phyloP scores from a whole-genome alignment of 2,329 filamentous ascomycete genomes.

The Sporothrix schenckii region DNA sequence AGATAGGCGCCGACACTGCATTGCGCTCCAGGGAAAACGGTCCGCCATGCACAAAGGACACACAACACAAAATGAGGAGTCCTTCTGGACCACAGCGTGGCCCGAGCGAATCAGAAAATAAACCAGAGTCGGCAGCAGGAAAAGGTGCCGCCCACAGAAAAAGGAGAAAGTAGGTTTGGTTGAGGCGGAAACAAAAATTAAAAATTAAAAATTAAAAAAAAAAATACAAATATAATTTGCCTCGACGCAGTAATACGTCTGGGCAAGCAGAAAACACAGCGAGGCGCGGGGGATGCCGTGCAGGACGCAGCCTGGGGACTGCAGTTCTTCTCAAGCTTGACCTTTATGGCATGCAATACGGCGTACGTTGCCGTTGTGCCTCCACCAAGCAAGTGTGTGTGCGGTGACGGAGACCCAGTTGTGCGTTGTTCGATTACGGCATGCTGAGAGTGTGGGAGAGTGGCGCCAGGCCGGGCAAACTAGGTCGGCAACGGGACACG shows the following conservation, averaged over 20 bases:
- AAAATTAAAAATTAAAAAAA: no score
- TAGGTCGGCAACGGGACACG: conserved; percentile 24
- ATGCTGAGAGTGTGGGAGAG: background rate
- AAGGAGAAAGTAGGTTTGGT: background rate
- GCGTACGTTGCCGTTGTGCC: background rate
- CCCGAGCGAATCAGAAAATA: conserved; percentile 1
- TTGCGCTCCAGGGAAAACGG: conserved; percentile 33
- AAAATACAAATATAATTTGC: conserved; percentile 32
- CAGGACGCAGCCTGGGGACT: background rate
- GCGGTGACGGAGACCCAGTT: background rate
- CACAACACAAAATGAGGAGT: conserved; percentile 2
- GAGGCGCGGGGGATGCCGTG: conserved; percentile 18
- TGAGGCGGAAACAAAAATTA: no score
- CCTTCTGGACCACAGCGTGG: background rate
- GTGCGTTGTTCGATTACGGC: conserved; percentile 22
- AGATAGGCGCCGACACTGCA: background rate
- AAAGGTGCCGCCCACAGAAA: conserved; percentile 25
- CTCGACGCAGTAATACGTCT: background rate
- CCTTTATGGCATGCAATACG: conserved; percentile 8
- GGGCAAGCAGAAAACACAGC: background rate
- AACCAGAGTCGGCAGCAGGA: background rate
- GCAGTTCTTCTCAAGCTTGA: background rate
- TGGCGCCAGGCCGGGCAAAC: background rate
- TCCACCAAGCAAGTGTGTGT: background rate
- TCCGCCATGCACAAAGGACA: conserved; percentile 27